Evolutionary conservation across 352 stramenopile genomes (phyloP), one percentile per base, ranked within the genome.

Genomic region (Phytophthora ohioensis): DNA sequence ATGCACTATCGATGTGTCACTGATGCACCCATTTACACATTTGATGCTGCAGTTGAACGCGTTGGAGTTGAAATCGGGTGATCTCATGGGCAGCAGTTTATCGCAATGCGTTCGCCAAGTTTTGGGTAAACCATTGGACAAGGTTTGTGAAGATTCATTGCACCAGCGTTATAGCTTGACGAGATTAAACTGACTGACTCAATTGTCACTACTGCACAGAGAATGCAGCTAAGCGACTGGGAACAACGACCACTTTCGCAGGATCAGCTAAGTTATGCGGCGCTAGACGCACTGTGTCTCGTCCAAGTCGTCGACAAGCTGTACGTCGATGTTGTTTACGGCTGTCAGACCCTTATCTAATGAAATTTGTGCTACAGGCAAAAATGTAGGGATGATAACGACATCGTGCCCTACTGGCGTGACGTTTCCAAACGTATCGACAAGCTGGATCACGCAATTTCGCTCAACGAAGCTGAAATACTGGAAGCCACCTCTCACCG

Each of bases 91-190:
- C 12, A 84, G 78, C 34, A 85, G 81, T 15, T 48, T 92, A 5
- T 91, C 84, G 0, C 75, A 79, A 17, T 75, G 76, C 5, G 69
- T 77, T 1, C 43, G 58, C 4, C 72, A 62, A 1, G 67, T 91
- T 38, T 48, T 92, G 15, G 82, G 82, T 11, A 87, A 89, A 30
- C 79, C 84, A 2, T 66, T 92, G 31, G 78, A 92, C 39, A 92
- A 92, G 67, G 82, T 92, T 64, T 3, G 61, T 43, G 13, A 41
- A 10, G 10, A 31, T 60, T 5, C 31, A 35, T 53, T 12, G 3
- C 13, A 34, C 21, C 21, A 27, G 21, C 1, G 21, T 38, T 53
- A 30, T 53, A 12, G 7, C 7, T 64, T 55, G 11, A 31, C 0
- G 5, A 32, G 4, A 39, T n/a, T 55, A 8, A 57, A 27, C 21